A percentile compares a stretch with the other conserved stretches of the same genome.
Conservation (phyloP, 768 basidiomycete genomes). For the Calvatia gigantea region DNA sequence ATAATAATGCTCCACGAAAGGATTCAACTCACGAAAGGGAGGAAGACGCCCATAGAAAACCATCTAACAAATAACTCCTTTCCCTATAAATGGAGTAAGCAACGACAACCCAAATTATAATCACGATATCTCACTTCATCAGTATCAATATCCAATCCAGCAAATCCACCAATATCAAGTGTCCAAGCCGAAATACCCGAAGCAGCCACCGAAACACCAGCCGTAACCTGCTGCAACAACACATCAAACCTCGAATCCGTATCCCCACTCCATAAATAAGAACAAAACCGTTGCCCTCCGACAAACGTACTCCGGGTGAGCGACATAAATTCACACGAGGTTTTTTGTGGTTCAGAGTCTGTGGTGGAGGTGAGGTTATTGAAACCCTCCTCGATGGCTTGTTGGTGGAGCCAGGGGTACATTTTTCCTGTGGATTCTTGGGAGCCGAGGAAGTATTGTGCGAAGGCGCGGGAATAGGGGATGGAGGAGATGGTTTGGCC, state of each 20-base stretch:
- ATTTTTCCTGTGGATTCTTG: slow-evolving; percentile 33
- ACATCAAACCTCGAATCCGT: slow-evolving; percentile 31
- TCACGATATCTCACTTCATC: slow-evolving; percentile 17
- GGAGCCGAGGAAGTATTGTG: slow-evolving; percentile 33
- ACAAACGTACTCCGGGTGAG: slow-evolving; percentile 32
- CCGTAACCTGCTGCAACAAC: slow-evolving; percentile 31
- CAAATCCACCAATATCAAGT: slow-evolving; percentile 33
- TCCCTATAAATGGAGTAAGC: slow-evolving; percentile 17
- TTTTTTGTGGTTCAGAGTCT: slow-evolving; percentile 14
- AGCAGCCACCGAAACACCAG: slow-evolving; percentile 29
- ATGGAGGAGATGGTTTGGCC: slow-evolving; percentile 27
- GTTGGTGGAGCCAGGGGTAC: slow-evolving; percentile 36
- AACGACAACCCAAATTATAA: not conserved
- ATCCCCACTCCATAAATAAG: slow-evolving; percentile 35
- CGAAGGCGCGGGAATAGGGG: slow-evolving; percentile 30
- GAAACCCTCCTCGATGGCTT: slow-evolving; percentile 33
- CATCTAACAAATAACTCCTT: slow-evolving; percentile 32
- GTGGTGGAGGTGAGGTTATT: slow-evolving; percentile 32
- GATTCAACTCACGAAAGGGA: slow-evolving; percentile 28
- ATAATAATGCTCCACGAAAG: not conserved
- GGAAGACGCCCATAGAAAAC: slow-evolving; percentile 33
- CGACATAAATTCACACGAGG: slow-evolving; percentile 30
- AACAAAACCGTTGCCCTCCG: slow-evolving; percentile 34
- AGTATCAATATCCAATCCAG: slow-evolving; percentile 28
- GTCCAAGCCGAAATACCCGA: slow-evolving; percentile 36